Conservation (phyloP, 371 early-diverging fungal genomes). For the Capniomyces stellatus region DNA sequence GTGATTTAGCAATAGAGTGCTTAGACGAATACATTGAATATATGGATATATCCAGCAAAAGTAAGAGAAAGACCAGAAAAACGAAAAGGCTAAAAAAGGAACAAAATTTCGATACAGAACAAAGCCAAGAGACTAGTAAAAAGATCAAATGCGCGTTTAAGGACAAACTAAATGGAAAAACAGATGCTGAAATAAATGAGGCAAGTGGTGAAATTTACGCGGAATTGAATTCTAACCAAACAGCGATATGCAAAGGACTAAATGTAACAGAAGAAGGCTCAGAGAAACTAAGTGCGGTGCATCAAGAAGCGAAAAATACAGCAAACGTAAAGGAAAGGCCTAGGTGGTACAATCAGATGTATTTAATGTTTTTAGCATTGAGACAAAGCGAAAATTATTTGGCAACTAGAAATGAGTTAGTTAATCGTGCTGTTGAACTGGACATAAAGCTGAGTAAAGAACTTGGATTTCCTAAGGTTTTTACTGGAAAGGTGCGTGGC, state of each 20-base stretch:
- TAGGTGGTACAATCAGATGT: conserved; percentile 74
- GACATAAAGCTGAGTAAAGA: conserved; percentile 53
- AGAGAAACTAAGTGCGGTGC: not conserved
- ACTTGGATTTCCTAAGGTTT: conserved; percentile 47
- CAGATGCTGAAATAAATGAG: not conserved
- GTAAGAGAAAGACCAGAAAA: not conserved
- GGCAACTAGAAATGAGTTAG: conserved; percentile 46
- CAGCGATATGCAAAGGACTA: not conserved
- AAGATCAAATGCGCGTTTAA: not conserved
- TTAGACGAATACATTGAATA: not conserved
- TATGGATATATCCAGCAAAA: not conserved
- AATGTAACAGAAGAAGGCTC: not conserved
- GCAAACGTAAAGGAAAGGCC: conserved; percentile 22
- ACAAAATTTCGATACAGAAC: not conserved
- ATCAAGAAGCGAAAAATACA: not conserved
- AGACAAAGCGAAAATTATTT: conserved; percentile 42
- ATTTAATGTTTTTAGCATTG: conserved; percentile 58
- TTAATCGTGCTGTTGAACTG: conserved; percentile 46
- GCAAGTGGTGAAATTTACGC: not conserved
- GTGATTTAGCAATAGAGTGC: conserved; percentile 1
- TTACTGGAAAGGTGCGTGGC: conserved; percentile 66
- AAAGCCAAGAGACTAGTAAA: not conserved
- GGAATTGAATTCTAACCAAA: not conserved
- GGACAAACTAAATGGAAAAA: not conserved
- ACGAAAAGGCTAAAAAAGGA: not conserved